Base-by-base conservation (phyloP, 768 basidiomycete genomes). In the Tricholoma hemisulphureum region DNA sequence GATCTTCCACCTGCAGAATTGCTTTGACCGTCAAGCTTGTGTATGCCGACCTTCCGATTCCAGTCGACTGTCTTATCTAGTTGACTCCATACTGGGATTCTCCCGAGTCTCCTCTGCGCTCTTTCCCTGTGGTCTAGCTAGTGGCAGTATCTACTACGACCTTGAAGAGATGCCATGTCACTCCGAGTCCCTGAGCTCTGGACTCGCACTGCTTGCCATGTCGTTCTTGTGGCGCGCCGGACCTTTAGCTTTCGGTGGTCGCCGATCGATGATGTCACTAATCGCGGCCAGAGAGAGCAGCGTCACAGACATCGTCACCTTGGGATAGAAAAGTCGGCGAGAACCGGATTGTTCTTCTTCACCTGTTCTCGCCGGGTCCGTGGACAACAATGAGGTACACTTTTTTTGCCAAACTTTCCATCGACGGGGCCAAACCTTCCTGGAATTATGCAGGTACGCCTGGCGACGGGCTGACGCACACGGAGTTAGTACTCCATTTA, bases 21-120 rank as follows among this genome's bases (percentile, higher is more conserved):
- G 28, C 43, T 58, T n/a, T 18, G 4, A 46, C 53, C 41, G 53
- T 58, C 51, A 39, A 53, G 24, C 43, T 53, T 26, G 23, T 58
- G 2, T 58, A 43, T 51, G 28, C 41, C 20, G 16, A 28, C n/a
- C n/a, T 2, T 11, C 37, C 23, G n/a, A 23, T 46, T 34, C 34
- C 20, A 8, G 31, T 7, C 7, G 13, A 4, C 29, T 6, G 21
- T 21, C 10, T 39, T 26, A 11, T 26, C n/a, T n/a, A n/a, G n/a
- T n/a, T n/a, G n/a, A n/a, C n/a, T n/a, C n/a, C n/a, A n/a, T n/a
- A n/a, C n/a, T n/a, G n/a, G n/a, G n/a, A n/a, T n/a, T n/a, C n/a
- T n/a, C n/a, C n/a, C n/a, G n/a, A n/a, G n/a, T n/a, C 2, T 34
- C 32, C 14, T 11, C 34, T 13, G 23, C 35, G 1, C 53, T 54